Percentiles rank a stretch among this genome's conserved stretches.
phyloP scores from a whole-genome alignment of 2,329 filamentous ascomycete species.

The Biscogniauxia marginata region DNA sequence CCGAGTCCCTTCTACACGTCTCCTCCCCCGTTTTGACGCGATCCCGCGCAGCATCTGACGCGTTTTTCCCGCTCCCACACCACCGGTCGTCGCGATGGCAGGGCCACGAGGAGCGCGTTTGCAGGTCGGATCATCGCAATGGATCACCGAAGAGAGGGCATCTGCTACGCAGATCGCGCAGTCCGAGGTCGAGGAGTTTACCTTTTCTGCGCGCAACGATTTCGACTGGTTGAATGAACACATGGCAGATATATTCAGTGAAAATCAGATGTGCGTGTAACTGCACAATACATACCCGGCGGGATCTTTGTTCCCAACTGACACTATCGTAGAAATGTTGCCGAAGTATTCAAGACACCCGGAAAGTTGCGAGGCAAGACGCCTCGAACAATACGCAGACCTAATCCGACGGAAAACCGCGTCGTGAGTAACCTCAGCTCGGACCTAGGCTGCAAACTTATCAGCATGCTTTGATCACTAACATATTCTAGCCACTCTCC shows the following conservation, averaged over 20 bases:
- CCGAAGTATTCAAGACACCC: conserved; percentile 94
- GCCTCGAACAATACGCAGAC: conserved; percentile 67
- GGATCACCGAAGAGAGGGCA: conserved; percentile 81
- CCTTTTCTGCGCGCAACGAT: conserved; percentile 88
- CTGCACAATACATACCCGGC: not conserved
- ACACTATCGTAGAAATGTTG: conserved; percentile 66
- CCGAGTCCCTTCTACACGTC: conserved; percentile 1
- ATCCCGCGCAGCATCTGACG: conserved; percentile 22
- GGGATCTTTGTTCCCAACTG: conserved; percentile 22
- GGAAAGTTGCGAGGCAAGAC: conserved; percentile 82
- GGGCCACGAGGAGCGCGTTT: conserved; percentile 46
- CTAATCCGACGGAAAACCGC: conserved; percentile 55
- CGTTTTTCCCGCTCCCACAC: conserved; percentile 14
- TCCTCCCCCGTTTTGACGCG: conserved; percentile 8
- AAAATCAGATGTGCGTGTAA: conserved; percentile 76
- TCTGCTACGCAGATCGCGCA: conserved; percentile 73
- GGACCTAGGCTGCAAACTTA: conserved; percentile 2
- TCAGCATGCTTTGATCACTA: conserved; percentile 11
- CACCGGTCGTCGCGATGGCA: conserved; percentile 29
- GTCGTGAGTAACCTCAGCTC: conserved; percentile 51
- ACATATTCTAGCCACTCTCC: conserved; percentile 52
- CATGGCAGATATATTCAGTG: conserved; percentile 90
- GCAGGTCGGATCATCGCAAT: conserved; percentile 77
- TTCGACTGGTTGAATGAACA: conserved; percentile 98
- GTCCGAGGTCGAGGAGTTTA: conserved; percentile 88